Base-by-base conservation (phyloP, 164 flowering plant genomes). In the Stephania cephalantha region DNA sequence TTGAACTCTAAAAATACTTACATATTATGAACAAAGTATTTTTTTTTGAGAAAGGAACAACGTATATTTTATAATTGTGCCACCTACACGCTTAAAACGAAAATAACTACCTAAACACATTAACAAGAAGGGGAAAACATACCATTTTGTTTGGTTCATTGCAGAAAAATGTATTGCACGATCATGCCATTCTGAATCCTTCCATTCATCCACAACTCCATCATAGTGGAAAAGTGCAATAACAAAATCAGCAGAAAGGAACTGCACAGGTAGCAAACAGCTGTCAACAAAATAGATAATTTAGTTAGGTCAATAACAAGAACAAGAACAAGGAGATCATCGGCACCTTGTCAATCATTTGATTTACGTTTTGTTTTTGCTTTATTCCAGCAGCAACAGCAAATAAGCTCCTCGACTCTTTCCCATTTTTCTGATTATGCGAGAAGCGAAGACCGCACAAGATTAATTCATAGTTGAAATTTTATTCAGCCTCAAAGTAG, bases 171-270 rank as follows among this genome's bases (percentile, higher is more conserved):
- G 98, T 75, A 95, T 84, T 75, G 84, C 97, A 22, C 74, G 78
- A 66, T 81, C 74, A 74, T 81, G 81, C 99, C 99, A 93, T 45
- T 76, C 84, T 1, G 90, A 82, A 70, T 88, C 85, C 15, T 73
- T 83, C 99, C 99, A 95, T 72, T 86, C 85, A 80, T 90, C 90
- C 75, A 90, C 90, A 76, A 77, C 52, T 46, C 92, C 94, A 81
- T 95, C 98, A 74, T 95, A 93, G 81, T 93, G 97, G 78, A 93
- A 93, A 81, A 93, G 89, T 93, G 93, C 91, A 68, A 91, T 84
- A 48, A 80, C 83, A 81, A 92, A 94, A 78, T 83, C 82, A 72
- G 82, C 75, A 15, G 78, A 78, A 29, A 83, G 89, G 79, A 95
- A 95, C 99, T 95, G 90, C 78, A 83, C 13, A 71, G 30, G 55